phyloP scores from a whole-genome alignment of 2,329 filamentous ascomycete genomes.

The Aspergillus fumigatiaffinis region DNA sequence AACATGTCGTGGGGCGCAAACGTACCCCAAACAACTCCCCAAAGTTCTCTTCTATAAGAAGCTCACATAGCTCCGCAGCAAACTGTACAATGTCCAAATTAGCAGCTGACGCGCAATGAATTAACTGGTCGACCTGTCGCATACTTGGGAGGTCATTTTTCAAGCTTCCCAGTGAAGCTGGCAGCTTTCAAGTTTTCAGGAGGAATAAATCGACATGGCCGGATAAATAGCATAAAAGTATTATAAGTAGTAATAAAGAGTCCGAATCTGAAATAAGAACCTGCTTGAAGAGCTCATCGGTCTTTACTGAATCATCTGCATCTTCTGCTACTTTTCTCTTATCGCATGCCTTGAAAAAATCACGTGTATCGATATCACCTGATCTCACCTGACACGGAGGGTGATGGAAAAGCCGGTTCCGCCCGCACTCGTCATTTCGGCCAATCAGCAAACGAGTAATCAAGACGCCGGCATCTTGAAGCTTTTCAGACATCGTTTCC shows the following conservation, averaged over 20 bases:
- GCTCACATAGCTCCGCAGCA: slow-evolving; percentile 80
- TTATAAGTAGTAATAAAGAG: not conserved
- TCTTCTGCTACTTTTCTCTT: slow-evolving; percentile 6
- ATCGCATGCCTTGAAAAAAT: slow-evolving; percentile 8
- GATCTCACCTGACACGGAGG: slow-evolving; percentile 22
- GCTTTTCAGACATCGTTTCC: slow-evolving; percentile 38
- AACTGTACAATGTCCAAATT: slow-evolving; percentile 46
- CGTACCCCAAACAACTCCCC: slow-evolving; percentile 89
- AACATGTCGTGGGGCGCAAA: slow-evolving; percentile 13
- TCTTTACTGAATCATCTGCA: not conserved
- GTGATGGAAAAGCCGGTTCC: slow-evolving; percentile 30
- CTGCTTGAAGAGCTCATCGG: not conserved
- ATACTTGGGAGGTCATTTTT: slow-evolving; percentile 54
- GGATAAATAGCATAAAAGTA: slow-evolving; percentile 32
- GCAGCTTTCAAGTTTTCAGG: slow-evolving; percentile 67
- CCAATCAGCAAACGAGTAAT: slow-evolving; percentile 40
- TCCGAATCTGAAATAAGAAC: not conserved
- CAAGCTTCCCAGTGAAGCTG: slow-evolving; percentile 68
- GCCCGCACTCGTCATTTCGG: slow-evolving; percentile 34
- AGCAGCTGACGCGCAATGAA: slow-evolving; percentile 20
- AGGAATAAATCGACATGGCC: slow-evolving; percentile 65
- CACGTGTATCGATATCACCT: slow-evolving; percentile 21
- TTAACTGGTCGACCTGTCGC: slow-evolving; percentile 27
- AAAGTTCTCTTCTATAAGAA: slow-evolving; percentile 83
- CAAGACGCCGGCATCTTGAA: slow-evolving; percentile 39